Percentiles rank a stretch among this genome's conserved stretches.
phyloP scores from a whole-genome alignment of 2,329 filamentous ascomycete species.

The Arthrobotrys conoides region DNA sequence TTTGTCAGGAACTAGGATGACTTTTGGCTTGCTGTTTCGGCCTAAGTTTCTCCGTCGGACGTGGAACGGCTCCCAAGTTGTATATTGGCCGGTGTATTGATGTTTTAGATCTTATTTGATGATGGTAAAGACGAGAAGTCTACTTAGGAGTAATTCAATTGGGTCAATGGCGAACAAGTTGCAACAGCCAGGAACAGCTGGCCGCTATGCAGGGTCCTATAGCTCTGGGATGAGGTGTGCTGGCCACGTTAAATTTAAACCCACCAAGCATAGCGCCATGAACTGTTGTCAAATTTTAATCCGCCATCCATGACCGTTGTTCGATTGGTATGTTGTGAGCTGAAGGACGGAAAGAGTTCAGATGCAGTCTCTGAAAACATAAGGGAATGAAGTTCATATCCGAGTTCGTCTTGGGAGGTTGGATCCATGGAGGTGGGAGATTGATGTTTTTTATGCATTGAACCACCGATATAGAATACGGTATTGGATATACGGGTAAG shows the following conservation, averaged over 20 bases:
- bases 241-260: not conserved
- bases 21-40: not conserved
- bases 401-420: slow-evolving; percentile 44
- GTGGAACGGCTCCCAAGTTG: not conserved
- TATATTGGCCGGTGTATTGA: not conserved
- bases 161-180: slow-evolving; percentile 20
- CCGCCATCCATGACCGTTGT: not conserved
- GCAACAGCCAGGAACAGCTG: slow-evolving; percentile 24
- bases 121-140: no score
- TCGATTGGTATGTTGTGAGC: not conserved
- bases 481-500: not conserved
- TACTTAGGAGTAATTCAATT: no score
- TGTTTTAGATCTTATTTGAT: not conserved
- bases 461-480: not conserved
- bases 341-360: not conserved
- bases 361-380: slow-evolving; percentile 51
- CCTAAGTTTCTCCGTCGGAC: not conserved
- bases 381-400: slow-evolving; percentile 53
- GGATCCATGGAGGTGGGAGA: not conserved
- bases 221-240: slow-evolving; percentile 30
- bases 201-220: slow-evolving; percentile 20
- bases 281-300: slow-evolving; percentile 37
- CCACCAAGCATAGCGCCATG: not conserved
- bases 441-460: slow-evolving; percentile 27
- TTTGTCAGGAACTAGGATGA: not conserved